phyloP scores from a whole-genome alignment of 495 filamentous ascomycete genomes.

The Margaritispora aquatica region DNA sequence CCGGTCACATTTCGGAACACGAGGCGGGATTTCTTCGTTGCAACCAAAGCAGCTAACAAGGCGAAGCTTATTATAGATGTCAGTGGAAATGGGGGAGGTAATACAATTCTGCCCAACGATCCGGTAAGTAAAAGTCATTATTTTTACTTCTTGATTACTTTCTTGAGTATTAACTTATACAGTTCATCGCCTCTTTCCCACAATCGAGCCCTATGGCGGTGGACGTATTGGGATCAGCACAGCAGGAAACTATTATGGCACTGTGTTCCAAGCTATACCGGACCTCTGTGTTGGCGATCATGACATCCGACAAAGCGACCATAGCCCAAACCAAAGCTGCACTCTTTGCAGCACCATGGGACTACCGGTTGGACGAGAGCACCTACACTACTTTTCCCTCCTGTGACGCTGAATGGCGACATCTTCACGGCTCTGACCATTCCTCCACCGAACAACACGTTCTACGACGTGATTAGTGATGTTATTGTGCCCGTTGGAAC shows the following conservation, averaged over 20 bases:
- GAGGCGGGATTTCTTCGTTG: slow-evolving; percentile 31
- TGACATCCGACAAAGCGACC: slow-evolving; percentile 13
- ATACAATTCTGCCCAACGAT: slow-evolving; percentile 38
- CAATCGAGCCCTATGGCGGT: slow-evolving; percentile 30
- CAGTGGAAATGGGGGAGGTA: slow-evolving; percentile 48
- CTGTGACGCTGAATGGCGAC: background rate
- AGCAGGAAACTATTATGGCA: slow-evolving; percentile 28
- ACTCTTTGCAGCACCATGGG: background rate
- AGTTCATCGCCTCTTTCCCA: slow-evolving; percentile 39
- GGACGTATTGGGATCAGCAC: slow-evolving; percentile 28
- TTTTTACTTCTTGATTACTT: too few species aligned
- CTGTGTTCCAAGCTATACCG: slow-evolving; percentile 27
- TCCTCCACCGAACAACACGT: slow-evolving; percentile 32
- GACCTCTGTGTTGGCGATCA: slow-evolving; percentile 28
- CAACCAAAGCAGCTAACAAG: slow-evolving; percentile 32
- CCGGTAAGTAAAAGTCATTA: slow-evolving; percentile 15
- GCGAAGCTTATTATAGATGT: slow-evolving; percentile 50
- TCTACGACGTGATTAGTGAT: slow-evolving; percentile 32
- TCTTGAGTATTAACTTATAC: too few species aligned
- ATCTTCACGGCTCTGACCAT: slow-evolving; percentile 22
- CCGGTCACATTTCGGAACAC: slow-evolving; percentile 32
- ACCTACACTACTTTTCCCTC: background rate
- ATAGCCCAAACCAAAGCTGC: slow-evolving; percentile 23
- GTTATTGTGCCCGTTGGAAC: slow-evolving; percentile 27
- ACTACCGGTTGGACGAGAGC: slow-evolving; percentile 1